Conservation (phyloP, 306 rosid species). For the Acacia confusa region DNA sequence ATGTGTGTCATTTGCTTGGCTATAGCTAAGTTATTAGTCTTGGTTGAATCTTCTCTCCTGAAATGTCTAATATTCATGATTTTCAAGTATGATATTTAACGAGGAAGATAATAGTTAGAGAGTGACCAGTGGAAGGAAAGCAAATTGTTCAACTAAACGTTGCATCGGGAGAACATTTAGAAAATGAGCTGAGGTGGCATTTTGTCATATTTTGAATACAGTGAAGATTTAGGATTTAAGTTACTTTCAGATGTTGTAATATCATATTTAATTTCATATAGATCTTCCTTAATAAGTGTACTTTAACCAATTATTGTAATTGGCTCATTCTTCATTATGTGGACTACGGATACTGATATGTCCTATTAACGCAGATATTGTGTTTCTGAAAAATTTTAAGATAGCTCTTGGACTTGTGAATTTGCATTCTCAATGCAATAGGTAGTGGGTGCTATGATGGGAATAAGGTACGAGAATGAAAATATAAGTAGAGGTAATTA, state of each 20-base stretch:
- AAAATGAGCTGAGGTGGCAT: conserved; percentile 11
- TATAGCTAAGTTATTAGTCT: background rate
- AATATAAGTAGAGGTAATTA: too few relatives aligned
- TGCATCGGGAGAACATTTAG: conserved; percentile 18
- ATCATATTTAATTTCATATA: conserved; percentile 9
- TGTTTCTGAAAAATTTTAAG: background rate
- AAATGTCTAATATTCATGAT: background rate
- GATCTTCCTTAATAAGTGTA: conserved; percentile 16
- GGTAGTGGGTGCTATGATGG: background rate
- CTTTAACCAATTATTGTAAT: background rate
- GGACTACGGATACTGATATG: background rate
- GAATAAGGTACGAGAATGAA: too few relatives aligned
- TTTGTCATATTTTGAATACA: conserved; percentile 22
- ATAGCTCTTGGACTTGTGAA: background rate
- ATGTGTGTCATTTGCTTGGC: background rate
- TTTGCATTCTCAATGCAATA: conserved; percentile 14
- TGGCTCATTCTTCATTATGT: background rate
- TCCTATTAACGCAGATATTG: conserved; percentile 11
- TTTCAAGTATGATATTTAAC: conserved; percentile 14
- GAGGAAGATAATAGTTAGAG: conserved; percentile 22
- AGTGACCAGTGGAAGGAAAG: conserved; percentile 24
- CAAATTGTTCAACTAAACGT: conserved; percentile 2
- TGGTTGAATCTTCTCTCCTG: background rate
- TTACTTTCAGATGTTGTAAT: conserved; percentile 16
- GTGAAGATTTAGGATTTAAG: conserved; percentile 3